These are phyloP conservation scores for Pleurotus citrinopileatus DNA, from an alignment of 768 basidiomycete genomes.

Conservation along the genomic window DNA sequence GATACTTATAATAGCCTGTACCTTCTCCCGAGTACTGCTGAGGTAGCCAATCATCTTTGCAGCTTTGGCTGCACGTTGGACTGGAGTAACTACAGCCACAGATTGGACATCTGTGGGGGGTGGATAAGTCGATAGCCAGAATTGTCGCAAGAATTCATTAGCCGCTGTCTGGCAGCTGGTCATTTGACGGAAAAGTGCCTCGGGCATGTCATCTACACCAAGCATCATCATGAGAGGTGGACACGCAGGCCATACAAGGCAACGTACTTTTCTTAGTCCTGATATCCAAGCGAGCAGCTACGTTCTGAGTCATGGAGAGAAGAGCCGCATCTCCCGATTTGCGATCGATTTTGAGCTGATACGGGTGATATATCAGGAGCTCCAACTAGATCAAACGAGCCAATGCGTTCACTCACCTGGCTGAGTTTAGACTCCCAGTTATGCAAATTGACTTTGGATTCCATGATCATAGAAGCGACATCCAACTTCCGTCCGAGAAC, in stretches of 20 bases:
- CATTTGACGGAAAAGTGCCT: conserved; percentile 77
- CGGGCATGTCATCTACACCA: conserved; percentile 71
- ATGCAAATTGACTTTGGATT: conserved; percentile 42
- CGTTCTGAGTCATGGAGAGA: conserved; percentile 74
- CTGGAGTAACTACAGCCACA: conserved; percentile 47
- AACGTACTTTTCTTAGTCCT: conserved; percentile 61
- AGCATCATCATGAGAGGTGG: too few species aligned
- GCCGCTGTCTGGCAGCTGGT: conserved; percentile 89
- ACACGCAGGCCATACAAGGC: too few species aligned
- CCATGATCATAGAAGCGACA: conserved; percentile 42
- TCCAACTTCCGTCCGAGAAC: conserved; percentile 40
- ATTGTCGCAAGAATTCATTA: conserved; percentile 95
- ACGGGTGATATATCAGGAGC: background rate
- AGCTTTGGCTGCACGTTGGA: conserved; percentile 74
- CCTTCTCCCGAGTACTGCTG: conserved; percentile 75
- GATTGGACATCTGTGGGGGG: conserved; percentile 54
- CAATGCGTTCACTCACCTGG: conserved; percentile 40
- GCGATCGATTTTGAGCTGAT: conserved; percentile 64
- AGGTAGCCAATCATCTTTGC: conserved; percentile 88
- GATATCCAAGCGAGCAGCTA: conserved; percentile 67
- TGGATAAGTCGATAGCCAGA: conserved; percentile 88
- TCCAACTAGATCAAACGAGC: background rate
- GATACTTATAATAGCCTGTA: conserved; percentile 67
- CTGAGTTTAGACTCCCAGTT: conserved; percentile 58
- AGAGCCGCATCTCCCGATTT: conserved; percentile 69